phyloP scores from a whole-genome alignment of 805 yeast species.

The Wickerhamiella slavikovae region DNA sequence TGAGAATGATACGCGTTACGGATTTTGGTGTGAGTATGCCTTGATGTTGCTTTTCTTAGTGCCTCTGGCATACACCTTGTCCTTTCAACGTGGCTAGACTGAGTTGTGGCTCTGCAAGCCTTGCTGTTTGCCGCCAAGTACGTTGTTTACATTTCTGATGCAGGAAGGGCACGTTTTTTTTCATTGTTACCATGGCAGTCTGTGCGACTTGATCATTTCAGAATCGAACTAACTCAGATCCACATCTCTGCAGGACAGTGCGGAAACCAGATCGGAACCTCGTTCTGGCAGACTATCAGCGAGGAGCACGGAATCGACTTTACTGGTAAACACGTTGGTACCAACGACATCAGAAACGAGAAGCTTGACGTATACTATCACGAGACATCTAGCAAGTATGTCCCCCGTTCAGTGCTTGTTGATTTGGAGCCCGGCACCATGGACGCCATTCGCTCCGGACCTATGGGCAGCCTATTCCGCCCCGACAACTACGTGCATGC shows the following conservation, averaged over 20 bases:
- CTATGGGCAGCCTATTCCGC: conserved; percentile 71
- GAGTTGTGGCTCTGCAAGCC: too few species aligned
- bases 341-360: conserved; percentile 16
- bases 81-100: too few species aligned
- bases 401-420: conserved; percentile 80
- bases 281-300: conserved; percentile 24
- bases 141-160: too few species aligned
- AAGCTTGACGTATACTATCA: conserved; percentile 70
- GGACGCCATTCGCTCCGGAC: conserved; percentile 60
- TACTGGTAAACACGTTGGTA: conserved; percentile 15
- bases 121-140: too few species aligned
- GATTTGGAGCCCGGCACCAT: conserved; percentile 92
- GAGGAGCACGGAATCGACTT: conserved; percentile 23
- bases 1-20: too few species aligned
- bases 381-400: conserved; percentile 79
- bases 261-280: conserved; percentile 62
- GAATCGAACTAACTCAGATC: conserved; percentile 24
- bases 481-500: conserved; percentile 84
- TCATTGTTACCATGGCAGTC: too few species aligned
- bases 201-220: too few species aligned
- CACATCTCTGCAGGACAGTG: conserved; percentile 88
- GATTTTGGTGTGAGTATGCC: too few species aligned
- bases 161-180: too few species aligned
- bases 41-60: too few species aligned
- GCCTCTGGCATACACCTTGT: too few species aligned